These are phyloP conservation scores for Coprinopsis marcescibilis DNA, from an alignment of 768 basidiomycete genomes.

Conservation along the genomic window DNA sequence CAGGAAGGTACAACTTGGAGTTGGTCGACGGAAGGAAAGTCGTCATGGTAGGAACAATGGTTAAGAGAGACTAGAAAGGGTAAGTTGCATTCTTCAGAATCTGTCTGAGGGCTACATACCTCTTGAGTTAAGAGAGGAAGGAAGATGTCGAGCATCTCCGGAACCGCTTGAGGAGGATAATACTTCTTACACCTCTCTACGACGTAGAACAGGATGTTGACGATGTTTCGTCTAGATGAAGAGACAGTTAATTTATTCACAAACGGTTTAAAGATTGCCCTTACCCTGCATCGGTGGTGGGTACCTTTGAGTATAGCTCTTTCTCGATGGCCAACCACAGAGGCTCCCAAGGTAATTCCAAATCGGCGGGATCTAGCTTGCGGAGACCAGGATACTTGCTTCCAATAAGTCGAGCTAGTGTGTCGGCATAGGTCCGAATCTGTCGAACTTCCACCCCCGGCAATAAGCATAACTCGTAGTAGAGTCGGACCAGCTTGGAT, in stretches of 20 bases:
- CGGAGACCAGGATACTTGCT: constrained; percentile 60
- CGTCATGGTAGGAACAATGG: constrained; percentile 69
- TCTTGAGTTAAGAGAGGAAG: constrained; percentile 67
- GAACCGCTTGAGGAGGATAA: constrained; percentile 59
- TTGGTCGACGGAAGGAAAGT: constrained; percentile 75
- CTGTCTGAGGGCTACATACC: constrained; percentile 33
- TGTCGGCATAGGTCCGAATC: constrained; percentile 71
- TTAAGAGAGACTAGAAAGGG: constrained; percentile 49
- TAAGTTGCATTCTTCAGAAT: background rate
- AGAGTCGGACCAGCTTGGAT: constrained; percentile 65
- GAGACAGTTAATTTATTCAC: background rate
- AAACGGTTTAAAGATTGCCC: constrained; percentile 19
- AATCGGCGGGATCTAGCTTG: constrained; percentile 61
- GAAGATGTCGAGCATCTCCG: constrained; percentile 65
- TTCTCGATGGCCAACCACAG: constrained; percentile 72
- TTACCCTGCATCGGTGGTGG: constrained; percentile 54
- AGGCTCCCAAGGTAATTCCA: constrained; percentile 68
- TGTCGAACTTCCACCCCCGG: constrained; percentile 73
- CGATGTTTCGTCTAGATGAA: constrained; percentile 47
- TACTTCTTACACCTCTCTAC: constrained; percentile 72
- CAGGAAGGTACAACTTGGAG: constrained; percentile 61
- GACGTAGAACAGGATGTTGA: constrained; percentile 68
- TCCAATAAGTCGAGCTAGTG: constrained; percentile 64
- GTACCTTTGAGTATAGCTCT: constrained; percentile 69
- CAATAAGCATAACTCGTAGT: constrained; percentile 72